Percentiles rank a stretch among this genome's conserved stretches.
These are phyloP conservation scores for Malassezia caprae DNA, from an alignment of 1,284 basidiomycete genomes.

Conservation along the genomic window DNA sequence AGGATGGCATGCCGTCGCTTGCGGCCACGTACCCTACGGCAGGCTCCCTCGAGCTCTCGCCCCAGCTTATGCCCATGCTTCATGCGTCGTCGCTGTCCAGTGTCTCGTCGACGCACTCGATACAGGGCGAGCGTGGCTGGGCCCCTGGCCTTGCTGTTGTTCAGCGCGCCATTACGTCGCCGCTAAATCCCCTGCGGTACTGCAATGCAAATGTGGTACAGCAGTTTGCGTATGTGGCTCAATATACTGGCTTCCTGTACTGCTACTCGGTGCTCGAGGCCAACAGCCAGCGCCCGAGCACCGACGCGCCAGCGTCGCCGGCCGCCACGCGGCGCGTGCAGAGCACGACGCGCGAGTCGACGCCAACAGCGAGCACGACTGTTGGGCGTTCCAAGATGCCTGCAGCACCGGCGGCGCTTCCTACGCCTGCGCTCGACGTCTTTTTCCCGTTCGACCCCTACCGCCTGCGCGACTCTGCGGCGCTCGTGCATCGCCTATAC, in stretches of 20 bases:
- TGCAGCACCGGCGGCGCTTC: conserved; percentile 14
- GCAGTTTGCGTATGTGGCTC: conserved; percentile 89
- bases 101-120: conserved; percentile 13
- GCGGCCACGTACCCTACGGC: conserved; percentile 13
- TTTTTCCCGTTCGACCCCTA: conserved; percentile 99
- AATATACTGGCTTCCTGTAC: conserved; percentile 82
- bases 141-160: conserved; percentile 69
- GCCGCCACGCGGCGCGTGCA: background rate
- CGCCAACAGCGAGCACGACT: conserved; percentile 3
- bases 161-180: conserved; percentile 68
- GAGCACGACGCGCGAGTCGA: conserved; percentile 10
- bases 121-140: conserved; percentile 54
- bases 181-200: conserved; percentile 67
- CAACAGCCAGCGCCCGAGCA: conserved; percentile 51
- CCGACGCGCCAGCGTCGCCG: background rate
- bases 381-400: background rate
- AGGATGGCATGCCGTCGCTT: conserved; percentile 10
- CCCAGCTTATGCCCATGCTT: conserved; percentile 12
- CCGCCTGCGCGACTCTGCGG: conserved; percentile 59
- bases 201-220: conserved; percentile 76
- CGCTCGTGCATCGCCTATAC: conserved; percentile 53
- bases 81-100: conserved; percentile 7
- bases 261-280: conserved; percentile 86
- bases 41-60: conserved; percentile 14
- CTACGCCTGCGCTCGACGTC: conserved; percentile 57